phyloP scores from a whole-genome alignment of 1,284 basidiomycete species.

The Gymnopus androsaceus region DNA sequence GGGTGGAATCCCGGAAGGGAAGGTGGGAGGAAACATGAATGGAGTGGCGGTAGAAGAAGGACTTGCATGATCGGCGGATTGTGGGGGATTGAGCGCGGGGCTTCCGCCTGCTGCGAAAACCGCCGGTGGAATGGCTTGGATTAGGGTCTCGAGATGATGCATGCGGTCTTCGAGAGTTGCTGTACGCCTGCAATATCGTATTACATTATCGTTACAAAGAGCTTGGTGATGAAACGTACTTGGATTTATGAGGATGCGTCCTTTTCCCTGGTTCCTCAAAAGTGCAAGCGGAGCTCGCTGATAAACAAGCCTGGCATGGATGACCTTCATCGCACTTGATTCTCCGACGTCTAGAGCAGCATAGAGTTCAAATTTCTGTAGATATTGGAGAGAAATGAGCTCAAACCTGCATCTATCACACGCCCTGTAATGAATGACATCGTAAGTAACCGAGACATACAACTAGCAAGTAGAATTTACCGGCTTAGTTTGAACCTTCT shows the following conservation, averaged over 20 bases:
- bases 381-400: slow-evolving; percentile 25
- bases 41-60: slow-evolving; percentile 51
- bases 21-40: slow-evolving; percentile 52
- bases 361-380: not conserved
- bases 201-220: not conserved
- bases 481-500: slow-evolving; percentile 82
- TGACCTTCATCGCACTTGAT: slow-evolving; percentile 86
- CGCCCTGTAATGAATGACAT: slow-evolving; percentile 47
- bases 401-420: slow-evolving; percentile 86
- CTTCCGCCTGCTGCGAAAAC: slow-evolving; percentile 62
- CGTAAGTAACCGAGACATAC: not conserved
- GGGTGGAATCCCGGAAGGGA: slow-evolving; percentile 71
- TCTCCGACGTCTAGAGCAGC: slow-evolving; percentile 57
- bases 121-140: slow-evolving; percentile 77
- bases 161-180: slow-evolving; percentile 81
- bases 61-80: slow-evolving; percentile 35
- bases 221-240: slow-evolving; percentile 39
- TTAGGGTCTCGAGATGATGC: slow-evolving; percentile 80
- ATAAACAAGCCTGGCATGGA: slow-evolving; percentile 79
- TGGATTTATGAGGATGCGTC: slow-evolving; percentile 81
- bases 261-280: slow-evolving; percentile 84
- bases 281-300: slow-evolving; percentile 75
- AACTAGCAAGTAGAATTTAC: slow-evolving; percentile 41
- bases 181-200: slow-evolving; percentile 51
- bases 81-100: slow-evolving; percentile 27